Base-by-base conservation (phyloP, 176 grass and related monocot species). In the Juncus inflexus region DNA sequence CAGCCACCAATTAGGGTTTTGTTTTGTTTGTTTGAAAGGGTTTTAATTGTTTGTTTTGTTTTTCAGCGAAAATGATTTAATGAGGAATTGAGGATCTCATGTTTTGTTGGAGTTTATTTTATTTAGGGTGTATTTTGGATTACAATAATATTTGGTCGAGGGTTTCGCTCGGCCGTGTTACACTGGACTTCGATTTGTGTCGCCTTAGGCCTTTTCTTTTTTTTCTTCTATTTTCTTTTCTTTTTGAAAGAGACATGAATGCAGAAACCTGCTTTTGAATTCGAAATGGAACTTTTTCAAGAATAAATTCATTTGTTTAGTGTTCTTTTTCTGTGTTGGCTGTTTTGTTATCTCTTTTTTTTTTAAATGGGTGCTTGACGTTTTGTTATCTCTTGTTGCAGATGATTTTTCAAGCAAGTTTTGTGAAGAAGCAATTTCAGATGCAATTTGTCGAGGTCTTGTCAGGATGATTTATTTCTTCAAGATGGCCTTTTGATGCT, bases 141-240 rank as follows among this genome's bases (percentile, higher is more conserved):
- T 74, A 78, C 76, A 90, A 87, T 90, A 87, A 96, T 83, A 71
- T 83, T 83, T 75, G 66, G 81, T 83, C 74, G 70, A 85, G 75
- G 77, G 65, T 80, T 81, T 61, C 68, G 81, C 78, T 83, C 73
- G 84, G 67, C 84, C 82, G 74, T 85, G 60, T 66, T 60, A 71
- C 42, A 71, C 55, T 71, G 68, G 42, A 86, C 78, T 77, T 28
- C 19, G 19, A 28, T 28, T 28, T 28, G 19, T 28, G 19, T 28
- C 19, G 19, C 19, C 19, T 28, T 28, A 1, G 19, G 19, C 19
- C 19, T 28, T 28, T 58, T 15, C 60, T 65, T 69, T 52, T 37
- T 62, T 77, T 78, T 52, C 69, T 55, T 67, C 74, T 83, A 68
- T 55, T 13, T 59, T 66, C 65, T 84, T 77, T 63, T 55, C 11